A percentile compares a stretch with the other conserved stretches of the same genome.
Conservation (phyloP, 2,329 filamentous ascomycete genomes). For the Diaporthe helianthi region DNA sequence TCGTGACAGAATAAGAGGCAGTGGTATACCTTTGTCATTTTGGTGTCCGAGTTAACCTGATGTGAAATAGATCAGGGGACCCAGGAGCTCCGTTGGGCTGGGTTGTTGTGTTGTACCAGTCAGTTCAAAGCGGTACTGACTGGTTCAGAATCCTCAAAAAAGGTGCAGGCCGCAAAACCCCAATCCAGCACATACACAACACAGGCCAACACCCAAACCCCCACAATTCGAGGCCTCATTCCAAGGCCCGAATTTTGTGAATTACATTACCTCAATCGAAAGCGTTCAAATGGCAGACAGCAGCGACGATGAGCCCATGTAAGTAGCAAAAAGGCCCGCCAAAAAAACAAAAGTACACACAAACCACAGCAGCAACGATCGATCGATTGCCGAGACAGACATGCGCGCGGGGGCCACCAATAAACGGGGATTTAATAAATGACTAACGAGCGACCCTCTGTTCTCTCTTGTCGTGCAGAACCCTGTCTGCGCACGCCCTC, state of each 20-base stretch:
- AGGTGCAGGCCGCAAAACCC: not conserved
- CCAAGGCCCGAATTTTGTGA: not conserved
- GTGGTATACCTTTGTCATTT: not conserved
- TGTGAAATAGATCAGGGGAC: not conserved
- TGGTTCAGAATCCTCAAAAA: not conserved
- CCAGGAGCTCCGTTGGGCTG: not conserved
- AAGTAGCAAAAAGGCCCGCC: constrained; percentile 40
- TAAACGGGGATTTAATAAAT: not conserved
- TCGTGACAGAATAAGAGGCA: not conserved
- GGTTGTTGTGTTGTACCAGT: constrained; percentile 1
- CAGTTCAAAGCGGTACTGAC: constrained; percentile 2
- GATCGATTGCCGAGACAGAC: not conserved
- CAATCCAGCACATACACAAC: not conserved
- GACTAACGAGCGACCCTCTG: not conserved
- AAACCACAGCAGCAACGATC: not conserved
- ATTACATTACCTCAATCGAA: not conserved
- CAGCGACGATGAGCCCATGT: constrained; percentile 59
- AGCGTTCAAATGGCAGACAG: constrained; percentile 42
- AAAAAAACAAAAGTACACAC: not conserved
- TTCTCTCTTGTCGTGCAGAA: constrained; percentile 48
- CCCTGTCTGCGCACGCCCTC: constrained; percentile 71
- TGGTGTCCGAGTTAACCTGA: not conserved
- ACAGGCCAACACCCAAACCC: not conserved
- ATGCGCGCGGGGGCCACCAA: not conserved
- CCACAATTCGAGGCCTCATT: not conserved